phyloP scores from a whole-genome alignment of 75 land plant species.

The Selaginella moellendorffii region DNA sequence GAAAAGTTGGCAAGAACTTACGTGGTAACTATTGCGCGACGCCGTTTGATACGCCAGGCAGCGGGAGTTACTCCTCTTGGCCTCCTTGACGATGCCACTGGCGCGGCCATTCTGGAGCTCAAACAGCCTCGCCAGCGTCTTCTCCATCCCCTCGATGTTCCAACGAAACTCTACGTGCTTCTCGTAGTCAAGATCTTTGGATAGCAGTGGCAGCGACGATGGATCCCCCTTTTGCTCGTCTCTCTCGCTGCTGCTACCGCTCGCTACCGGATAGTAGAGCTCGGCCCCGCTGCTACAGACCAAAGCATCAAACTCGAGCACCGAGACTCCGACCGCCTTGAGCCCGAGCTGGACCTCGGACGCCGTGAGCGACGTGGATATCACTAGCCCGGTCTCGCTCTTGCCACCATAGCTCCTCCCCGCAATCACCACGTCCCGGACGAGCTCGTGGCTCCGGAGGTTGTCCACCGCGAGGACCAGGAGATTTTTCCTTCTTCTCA shows the following conservation, averaged over 20 bases:
- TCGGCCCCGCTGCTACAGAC: constrained; percentile 89
- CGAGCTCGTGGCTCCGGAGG: not conserved
- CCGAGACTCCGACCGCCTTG: not conserved
- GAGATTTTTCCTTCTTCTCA: not conserved
- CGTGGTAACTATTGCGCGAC: not conserved
- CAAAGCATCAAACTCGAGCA: not conserved
- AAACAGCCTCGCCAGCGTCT: constrained; percentile 55
- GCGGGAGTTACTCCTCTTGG: constrained; percentile 29
- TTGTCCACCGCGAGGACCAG: not conserved
- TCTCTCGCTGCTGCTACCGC: no score
- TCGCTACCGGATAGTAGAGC: constrained; percentile 43
- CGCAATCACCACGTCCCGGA: not conserved
- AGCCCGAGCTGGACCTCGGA: not conserved
- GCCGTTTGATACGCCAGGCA: constrained; percentile 56
- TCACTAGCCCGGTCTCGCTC: no score
- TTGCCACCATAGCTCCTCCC: not conserved
- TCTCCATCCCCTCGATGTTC: constrained; percentile 77
- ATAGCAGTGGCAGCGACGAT: constrained; percentile 21
- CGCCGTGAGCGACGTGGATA: no score
- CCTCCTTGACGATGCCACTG: constrained; percentile 40
- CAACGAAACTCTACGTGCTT: constrained; percentile 78
- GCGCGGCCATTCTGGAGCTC: constrained; percentile 20
- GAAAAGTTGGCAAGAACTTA: not conserved
- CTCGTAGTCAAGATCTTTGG: constrained; percentile 51
- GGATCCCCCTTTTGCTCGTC: constrained; percentile 28